Percentiles rank a stretch among this genome's conserved stretches.
phyloP scores from a whole-genome alignment of 352 stramenopile genomes.

The Globisporangium cylindrosporum region DNA sequence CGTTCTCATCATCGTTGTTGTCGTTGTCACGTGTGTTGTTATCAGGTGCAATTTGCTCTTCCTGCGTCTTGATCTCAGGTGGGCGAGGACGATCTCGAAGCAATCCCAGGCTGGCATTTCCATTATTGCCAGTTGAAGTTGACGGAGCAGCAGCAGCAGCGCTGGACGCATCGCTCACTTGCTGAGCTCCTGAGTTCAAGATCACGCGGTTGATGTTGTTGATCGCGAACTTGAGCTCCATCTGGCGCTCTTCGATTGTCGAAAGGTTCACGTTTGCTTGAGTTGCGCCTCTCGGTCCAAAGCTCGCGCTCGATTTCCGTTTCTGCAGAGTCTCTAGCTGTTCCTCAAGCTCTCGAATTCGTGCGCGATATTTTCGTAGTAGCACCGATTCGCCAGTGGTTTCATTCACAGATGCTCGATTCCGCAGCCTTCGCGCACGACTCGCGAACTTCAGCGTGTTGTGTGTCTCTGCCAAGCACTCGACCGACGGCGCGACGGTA shows the following conservation, averaged over 20 bases:
- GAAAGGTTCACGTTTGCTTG: slow-evolving; percentile 22
- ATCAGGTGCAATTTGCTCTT: slow-evolving; percentile 1
- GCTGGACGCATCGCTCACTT: slow-evolving; percentile 5
- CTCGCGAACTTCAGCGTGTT: slow-evolving; percentile 96
- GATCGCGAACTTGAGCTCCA: slow-evolving; percentile 75
- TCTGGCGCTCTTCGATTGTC: slow-evolving; percentile 52
- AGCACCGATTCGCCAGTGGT: slow-evolving; percentile 60
- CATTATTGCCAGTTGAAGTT: slow-evolving; percentile 28
- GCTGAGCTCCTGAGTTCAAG: slow-evolving; percentile 53
- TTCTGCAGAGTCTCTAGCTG: slow-evolving; percentile 58
- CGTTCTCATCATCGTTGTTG: slow-evolving; percentile 24
- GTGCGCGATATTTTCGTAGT: slow-evolving; percentile 62
- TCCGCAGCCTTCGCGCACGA: slow-evolving; percentile 92
- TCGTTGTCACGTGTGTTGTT: background rate
- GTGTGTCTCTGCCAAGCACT: slow-evolving; percentile 93
- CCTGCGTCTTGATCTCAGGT: slow-evolving; percentile 11
- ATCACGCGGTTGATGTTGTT: slow-evolving; percentile 82
- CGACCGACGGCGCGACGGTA: slow-evolving; percentile 92
- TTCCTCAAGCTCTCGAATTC: slow-evolving; percentile 62
- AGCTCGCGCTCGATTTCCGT: slow-evolving; percentile 29
- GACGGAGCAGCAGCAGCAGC: slow-evolving; percentile 2
- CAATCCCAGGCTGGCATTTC: slow-evolving; percentile 16
- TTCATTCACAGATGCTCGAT: slow-evolving; percentile 90
- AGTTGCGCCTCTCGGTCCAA: slow-evolving; percentile 17
- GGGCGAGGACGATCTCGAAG: slow-evolving; percentile 5